Conservation (phyloP, 257 asterid species). For the Striga asiatica region DNA sequence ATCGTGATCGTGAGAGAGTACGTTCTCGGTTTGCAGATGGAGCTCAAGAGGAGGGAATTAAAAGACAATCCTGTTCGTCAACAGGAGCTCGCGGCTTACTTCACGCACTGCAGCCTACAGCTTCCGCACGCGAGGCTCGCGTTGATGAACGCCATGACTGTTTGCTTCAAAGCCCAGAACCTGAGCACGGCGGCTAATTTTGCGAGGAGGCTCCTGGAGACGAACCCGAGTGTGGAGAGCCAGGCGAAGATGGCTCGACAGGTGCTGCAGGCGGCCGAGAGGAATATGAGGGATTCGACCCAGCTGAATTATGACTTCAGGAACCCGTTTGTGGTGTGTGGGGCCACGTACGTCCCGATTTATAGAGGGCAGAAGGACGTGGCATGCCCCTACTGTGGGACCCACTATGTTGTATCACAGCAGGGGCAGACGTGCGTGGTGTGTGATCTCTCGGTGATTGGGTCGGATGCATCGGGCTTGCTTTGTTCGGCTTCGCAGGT, state of each 20-base stretch:
- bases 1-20: slow-evolving; percentile 58
- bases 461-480: slow-evolving; percentile 82
- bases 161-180: slow-evolving; percentile 51
- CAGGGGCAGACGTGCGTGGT: slow-evolving; percentile 63
- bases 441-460: slow-evolving; percentile 63
- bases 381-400: slow-evolving; percentile 64
- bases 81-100: slow-evolving; percentile 89
- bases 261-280: slow-evolving; percentile 68
- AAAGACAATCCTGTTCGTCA: slow-evolving; percentile 62
- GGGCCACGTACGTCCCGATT: slow-evolving; percentile 74
- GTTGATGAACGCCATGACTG: slow-evolving; percentile 48
- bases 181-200: slow-evolving; percentile 66
- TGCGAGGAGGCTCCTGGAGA: slow-evolving; percentile 68
- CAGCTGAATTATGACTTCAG: slow-evolving; percentile 75
- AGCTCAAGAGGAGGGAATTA: slow-evolving; percentile 67
- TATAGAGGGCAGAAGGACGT: slow-evolving; percentile 76
- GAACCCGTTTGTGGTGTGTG: slow-evolving; percentile 81
- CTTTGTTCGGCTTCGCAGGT: slow-evolving; percentile 75
- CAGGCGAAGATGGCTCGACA: slow-evolving; percentile 57
- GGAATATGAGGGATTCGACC: slow-evolving; percentile 52
- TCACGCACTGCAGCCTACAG: slow-evolving; percentile 77
- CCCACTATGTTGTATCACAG: slow-evolving; percentile 54
- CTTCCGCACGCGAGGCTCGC: slow-evolving; percentile 72
- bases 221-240: slow-evolving; percentile 54
- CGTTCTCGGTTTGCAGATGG: slow-evolving; percentile 67